Evolutionary conservation across 106 monocot species (phyloP).

Genomic region (Dendrobium officinale): DNA sequence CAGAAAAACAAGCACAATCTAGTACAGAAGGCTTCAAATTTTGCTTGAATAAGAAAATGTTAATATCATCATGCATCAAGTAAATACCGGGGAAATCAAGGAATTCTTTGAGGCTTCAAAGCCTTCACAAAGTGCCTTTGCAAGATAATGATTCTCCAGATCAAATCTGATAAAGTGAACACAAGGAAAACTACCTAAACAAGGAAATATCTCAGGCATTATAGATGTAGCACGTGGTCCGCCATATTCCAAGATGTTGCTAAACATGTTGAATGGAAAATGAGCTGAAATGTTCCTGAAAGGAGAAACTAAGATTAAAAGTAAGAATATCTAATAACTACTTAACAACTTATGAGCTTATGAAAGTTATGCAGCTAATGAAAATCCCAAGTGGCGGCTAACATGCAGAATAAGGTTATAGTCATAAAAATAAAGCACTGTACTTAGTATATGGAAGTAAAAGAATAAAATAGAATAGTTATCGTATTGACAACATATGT

Average conservation of each 20-base stretch:
- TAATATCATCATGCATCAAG: slow-evolving; percentile 1
- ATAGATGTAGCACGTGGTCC: slow-evolving; percentile 42
- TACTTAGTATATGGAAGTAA: not conserved
- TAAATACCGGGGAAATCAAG: slow-evolving; percentile 25
- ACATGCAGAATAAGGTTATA: not conserved
- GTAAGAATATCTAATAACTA: not conserved
- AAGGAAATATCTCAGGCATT: slow-evolving; percentile 31
- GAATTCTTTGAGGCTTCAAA: slow-evolving; percentile 16
- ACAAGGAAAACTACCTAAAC: slow-evolving; percentile 23
- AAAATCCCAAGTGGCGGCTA: not conserved
- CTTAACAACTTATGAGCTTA: not conserved
- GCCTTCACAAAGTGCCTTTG: slow-evolving; percentile 40
- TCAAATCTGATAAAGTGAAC: slow-evolving; percentile 48
- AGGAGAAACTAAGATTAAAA: not conserved
- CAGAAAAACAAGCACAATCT: not conserved
- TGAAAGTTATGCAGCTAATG: not conserved
- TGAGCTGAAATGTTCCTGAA: slow-evolving; percentile 41
- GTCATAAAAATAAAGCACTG: not conserved
- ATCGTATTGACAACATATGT: not conserved
- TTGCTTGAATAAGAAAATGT: not conserved
- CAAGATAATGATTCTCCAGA: slow-evolving; percentile 26
- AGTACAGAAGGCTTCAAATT: not conserved
- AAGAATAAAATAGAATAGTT: not conserved
- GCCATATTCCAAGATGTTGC: slow-evolving; percentile 68
- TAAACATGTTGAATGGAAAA: slow-evolving; percentile 58